A percentile compares a stretch with the other conserved stretches of the same genome.
Evolutionary conservation across 2,329 filamentous ascomycete genomes (phyloP).

Genomic region (Aspergillus novofumigatus): DNA sequence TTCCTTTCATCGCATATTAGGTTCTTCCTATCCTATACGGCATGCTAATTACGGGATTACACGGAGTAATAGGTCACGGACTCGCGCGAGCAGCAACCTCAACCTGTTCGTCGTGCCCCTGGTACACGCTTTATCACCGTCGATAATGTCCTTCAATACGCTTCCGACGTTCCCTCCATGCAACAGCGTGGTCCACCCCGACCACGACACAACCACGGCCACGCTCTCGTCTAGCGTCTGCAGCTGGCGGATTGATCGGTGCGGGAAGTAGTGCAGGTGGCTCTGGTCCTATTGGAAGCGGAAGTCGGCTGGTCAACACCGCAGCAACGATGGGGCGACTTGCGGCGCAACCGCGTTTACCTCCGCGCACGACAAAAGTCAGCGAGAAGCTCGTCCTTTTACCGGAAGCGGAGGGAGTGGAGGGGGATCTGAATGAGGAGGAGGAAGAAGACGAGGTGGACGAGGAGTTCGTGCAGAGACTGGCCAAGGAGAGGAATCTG

Average conservation of each 20-base stretch:
- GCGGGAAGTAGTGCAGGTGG: constrained; percentile 40
- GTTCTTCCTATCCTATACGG: constrained; percentile 1
- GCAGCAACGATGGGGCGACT: constrained; percentile 55
- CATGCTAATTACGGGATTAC: constrained; percentile 8
- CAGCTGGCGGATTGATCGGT: constrained; percentile 28
- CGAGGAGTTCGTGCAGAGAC: constrained; percentile 32
- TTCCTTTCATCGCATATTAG: not conserved
- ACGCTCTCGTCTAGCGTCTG: constrained; percentile 30
- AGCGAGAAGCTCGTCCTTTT: constrained; percentile 95
- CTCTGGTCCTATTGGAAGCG: constrained; percentile 37
- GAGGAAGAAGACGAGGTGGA: constrained; percentile 25
- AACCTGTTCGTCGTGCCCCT: constrained; percentile 26
- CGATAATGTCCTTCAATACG: constrained; percentile 91
- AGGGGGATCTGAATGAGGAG: constrained; percentile 23
- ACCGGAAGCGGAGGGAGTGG: constrained; percentile 61
- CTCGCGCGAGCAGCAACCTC: constrained; percentile 37
- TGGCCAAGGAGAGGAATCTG: constrained; percentile 30
- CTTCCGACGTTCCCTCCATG: constrained; percentile 90
- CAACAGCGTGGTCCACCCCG: constrained; percentile 70
- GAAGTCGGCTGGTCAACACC: constrained; percentile 42
- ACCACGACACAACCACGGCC: constrained; percentile 24
- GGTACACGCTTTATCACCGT: constrained; percentile 76
- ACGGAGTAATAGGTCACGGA: constrained; percentile 37
- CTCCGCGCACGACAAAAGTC: constrained; percentile 84
- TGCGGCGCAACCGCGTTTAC: constrained; percentile 58